Evolutionary conservation across 768 basidiomycete species (phyloP), one percentile per base, ranked within the genome.

Genomic region (Boletus pseudopeckii): DNA sequence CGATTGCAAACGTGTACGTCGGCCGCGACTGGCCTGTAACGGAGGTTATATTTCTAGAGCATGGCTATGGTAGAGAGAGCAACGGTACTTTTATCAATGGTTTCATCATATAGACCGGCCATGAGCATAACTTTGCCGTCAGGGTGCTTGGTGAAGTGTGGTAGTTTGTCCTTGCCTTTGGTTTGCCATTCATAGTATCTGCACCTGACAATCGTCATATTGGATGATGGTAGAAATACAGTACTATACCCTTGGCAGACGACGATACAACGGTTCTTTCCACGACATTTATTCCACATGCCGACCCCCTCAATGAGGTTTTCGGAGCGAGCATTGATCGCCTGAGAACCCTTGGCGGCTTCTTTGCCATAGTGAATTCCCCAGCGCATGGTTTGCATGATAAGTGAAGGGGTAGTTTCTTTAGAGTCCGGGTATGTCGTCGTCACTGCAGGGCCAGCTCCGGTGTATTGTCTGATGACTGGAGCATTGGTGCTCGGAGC

Each of bases 111-210:
- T 1, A 98, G 71, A 2, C 93, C 95, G 1, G 95, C 95, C 66
- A 99, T 77, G 32, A 94, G 81, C 79, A 98, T 82, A 4, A 95
- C 61, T 48, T 71, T 74, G 20, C 74, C 74, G 53, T 87, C 81
- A 41, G 81, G 78, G 40, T 79, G 82, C 63, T 85, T 89, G 36
- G 82, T 85, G 61, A 92, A 94, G 66, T 96, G 84, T 0, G 95
- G 92, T 1, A 90, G 64, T 60, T 88, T 89, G 39, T 82, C 77
- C 64, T 85, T 88, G 48, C 86, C 88, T 67, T 87, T 91, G 52
- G 84, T 87, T 39, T 91, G 77, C 96, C 96, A 98, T 71, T 99
- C 96, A 66, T 92, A 98, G 69, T 97, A 97, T 30, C 92, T 92
- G 39, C 28, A 13, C 20, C 20, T 17, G 13, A 18, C 1, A 22